Conservation (phyloP, 2,329 filamentous ascomycete genomes). For the Xylariaceae sp. region DNA sequence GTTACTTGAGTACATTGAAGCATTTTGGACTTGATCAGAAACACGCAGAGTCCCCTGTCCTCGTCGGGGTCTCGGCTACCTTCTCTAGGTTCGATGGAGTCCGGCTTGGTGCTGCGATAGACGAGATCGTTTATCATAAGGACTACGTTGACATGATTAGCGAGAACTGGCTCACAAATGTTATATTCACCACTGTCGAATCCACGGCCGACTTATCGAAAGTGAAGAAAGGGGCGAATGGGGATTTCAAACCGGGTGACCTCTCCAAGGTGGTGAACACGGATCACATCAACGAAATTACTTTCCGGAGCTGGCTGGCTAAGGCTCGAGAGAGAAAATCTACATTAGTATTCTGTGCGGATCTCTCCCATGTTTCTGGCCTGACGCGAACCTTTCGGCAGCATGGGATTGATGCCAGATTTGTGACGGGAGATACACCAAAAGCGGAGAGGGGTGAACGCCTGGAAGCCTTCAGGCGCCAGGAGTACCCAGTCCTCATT, state of each 20-base stretch:
- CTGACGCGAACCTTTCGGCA: conserved; percentile 73
- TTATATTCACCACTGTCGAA: conserved; percentile 90
- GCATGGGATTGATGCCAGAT: conserved; percentile 76
- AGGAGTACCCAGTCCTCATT: conserved; percentile 79
- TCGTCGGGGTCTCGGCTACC: conserved; percentile 88
- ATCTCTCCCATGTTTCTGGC: conserved; percentile 73
- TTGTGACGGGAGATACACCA: conserved; percentile 78
- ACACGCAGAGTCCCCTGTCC: conserved; percentile 52
- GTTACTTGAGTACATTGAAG: conserved; percentile 70
- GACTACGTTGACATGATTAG: conserved; percentile 61
- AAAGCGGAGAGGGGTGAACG: conserved; percentile 63
- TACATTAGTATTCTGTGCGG: conserved; percentile 91
- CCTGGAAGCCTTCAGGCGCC: conserved; percentile 70
- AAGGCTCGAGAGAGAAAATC: conserved; percentile 72
- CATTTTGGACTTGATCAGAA: conserved; percentile 65
- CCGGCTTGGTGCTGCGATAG: conserved; percentile 76
- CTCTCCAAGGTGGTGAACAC: conserved; percentile 84
- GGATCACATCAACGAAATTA: conserved; percentile 72
- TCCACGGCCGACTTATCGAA: conserved; percentile 74
- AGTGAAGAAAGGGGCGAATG: conserved; percentile 59
- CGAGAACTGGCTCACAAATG: conserved; percentile 86
- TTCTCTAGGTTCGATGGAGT: conserved; percentile 78
- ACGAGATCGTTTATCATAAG: conserved; percentile 95
- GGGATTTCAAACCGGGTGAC: conserved; percentile 77
- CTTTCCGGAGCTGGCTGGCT: conserved; percentile 79